phyloP scores from a whole-genome alignment of 495 filamentous ascomycete genomes.

The Penicillium lagena region DNA sequence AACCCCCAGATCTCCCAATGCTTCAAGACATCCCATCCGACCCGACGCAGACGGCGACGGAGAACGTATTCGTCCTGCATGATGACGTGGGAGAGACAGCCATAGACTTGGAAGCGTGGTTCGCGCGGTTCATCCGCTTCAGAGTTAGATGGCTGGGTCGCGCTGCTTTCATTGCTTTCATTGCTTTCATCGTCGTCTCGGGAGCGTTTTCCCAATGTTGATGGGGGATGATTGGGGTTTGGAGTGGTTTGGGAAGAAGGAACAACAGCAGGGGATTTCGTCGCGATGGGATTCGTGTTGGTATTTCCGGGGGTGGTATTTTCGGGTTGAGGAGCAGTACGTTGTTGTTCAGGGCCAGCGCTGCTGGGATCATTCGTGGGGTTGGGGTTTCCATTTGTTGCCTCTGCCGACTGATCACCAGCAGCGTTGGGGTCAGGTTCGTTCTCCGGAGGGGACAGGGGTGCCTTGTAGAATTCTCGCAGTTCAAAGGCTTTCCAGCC shows the following conservation, averaged over 20 bases:
- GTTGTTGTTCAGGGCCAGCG: not conserved
- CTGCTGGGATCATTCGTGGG: not conserved
- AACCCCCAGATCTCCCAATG: too few relatives aligned
- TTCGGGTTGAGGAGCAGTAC: not conserved
- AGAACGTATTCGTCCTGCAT: too few relatives aligned
- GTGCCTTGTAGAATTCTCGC: conserved; percentile 27
- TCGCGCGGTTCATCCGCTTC: too few relatives aligned
- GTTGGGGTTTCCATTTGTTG: not conserved
- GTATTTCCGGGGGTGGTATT: not conserved
- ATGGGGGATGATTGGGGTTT: conserved; percentile 3
- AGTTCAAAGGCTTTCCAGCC: conserved; percentile 36
- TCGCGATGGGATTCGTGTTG: not conserved
- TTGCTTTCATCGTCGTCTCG: conserved; percentile 12
- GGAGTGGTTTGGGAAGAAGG: not conserved
- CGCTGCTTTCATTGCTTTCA: not conserved
- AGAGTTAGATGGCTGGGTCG: not conserved
- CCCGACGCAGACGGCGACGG: too few relatives aligned
- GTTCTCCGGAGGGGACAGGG: conserved; percentile 1
- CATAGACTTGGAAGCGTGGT: too few relatives aligned
- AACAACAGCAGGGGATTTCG: not conserved
- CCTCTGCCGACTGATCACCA: not conserved
- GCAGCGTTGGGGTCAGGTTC: conserved; percentile 1
- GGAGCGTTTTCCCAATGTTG: conserved; percentile 21
- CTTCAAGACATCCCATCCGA: too few relatives aligned
- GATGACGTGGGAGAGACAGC: too few relatives aligned